phyloP scores from a whole-genome alignment of 345 rosid genomes.

The Trapa bicornis region DNA sequence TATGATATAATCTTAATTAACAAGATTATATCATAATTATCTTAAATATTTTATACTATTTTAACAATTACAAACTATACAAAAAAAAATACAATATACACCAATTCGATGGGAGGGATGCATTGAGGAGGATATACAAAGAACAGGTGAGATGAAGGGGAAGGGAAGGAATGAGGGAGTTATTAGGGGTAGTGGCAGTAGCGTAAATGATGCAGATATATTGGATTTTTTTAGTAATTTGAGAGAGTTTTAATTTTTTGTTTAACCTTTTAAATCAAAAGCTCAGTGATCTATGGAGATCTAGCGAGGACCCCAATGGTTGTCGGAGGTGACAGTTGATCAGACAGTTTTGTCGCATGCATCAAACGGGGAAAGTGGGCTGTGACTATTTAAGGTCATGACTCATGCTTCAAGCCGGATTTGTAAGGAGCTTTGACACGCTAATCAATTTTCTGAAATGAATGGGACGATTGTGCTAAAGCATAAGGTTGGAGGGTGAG shows the following conservation, averaged over 20 bases:
- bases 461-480: too few relatives aligned
- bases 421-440: too few relatives aligned
- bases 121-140: background rate
- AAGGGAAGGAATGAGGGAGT: slow-evolving; percentile 24
- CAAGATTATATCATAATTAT: too few relatives aligned
- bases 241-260: too few relatives aligned
- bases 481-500: background rate
- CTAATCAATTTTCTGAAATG: too few relatives aligned
- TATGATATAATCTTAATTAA: too few relatives aligned
- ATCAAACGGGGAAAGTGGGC: background rate
- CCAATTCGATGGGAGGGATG: background rate
- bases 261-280: background rate
- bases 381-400: slow-evolving; percentile 6
- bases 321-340: slow-evolving; percentile 26
- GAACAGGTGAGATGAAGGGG: slow-evolving; percentile 12
- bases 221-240: too few relatives aligned
- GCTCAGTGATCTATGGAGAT: background rate
- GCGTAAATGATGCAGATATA: too few relatives aligned
- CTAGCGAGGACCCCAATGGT: background rate
- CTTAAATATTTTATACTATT: too few relatives aligned
- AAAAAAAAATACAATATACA: slow-evolving; percentile 4
- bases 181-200: slow-evolving; percentile 23
- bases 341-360: slow-evolving; percentile 7
- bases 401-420: too few relatives aligned
- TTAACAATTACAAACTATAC: too few relatives aligned